A percentile compares a stretch with the other conserved stretches of the same genome.
These are phyloP conservation scores for Metarhizium anisopliae DNA, from an alignment of 2,329 filamentous ascomycete species.

Conservation along the genomic window DNA sequence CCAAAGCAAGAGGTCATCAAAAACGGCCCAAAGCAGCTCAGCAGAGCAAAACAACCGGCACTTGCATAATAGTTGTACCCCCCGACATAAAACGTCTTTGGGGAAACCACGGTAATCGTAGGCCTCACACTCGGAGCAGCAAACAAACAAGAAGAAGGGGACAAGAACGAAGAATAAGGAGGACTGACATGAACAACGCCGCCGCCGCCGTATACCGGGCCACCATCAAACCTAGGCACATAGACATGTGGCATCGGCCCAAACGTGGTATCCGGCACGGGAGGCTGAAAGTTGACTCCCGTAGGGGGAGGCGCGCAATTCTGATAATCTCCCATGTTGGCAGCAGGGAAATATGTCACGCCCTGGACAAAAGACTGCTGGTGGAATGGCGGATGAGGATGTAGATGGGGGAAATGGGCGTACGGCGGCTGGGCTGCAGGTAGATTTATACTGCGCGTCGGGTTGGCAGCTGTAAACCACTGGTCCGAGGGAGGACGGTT, in stretches of 20 bases:
- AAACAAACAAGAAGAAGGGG: conserved; percentile 12
- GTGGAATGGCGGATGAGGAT: conserved; percentile 8
- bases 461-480: conserved; percentile 26
- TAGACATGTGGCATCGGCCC: conserved; percentile 48
- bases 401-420: conserved; percentile 1
- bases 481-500: conserved; percentile 12
- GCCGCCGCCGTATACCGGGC: not conserved
- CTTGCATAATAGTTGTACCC: conserved; percentile 32
- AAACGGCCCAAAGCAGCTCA: not conserved
- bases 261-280: conserved; percentile 47
- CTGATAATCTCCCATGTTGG: conserved; percentile 31
- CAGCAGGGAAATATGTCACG: not conserved
- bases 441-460: conserved; percentile 18
- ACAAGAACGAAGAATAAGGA: conserved; percentile 7
- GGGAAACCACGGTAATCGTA: conserved; percentile 20
- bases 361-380: conserved; percentile 11
- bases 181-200: conserved; percentile 23
- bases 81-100: conserved; percentile 23
- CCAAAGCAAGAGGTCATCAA: not conserved
- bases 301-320: conserved; percentile 30
- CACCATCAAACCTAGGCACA: conserved; percentile 41
- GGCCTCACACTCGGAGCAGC: conserved; percentile 10
- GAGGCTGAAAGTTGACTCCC: conserved; percentile 48
- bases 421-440: conserved; percentile 2
- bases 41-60: conserved; percentile 9